A percentile compares a stretch with the other conserved stretches of the same genome.
phyloP scores from a whole-genome alignment of 169 alveolate genomes.

The Plasmodium malariae region DNA sequence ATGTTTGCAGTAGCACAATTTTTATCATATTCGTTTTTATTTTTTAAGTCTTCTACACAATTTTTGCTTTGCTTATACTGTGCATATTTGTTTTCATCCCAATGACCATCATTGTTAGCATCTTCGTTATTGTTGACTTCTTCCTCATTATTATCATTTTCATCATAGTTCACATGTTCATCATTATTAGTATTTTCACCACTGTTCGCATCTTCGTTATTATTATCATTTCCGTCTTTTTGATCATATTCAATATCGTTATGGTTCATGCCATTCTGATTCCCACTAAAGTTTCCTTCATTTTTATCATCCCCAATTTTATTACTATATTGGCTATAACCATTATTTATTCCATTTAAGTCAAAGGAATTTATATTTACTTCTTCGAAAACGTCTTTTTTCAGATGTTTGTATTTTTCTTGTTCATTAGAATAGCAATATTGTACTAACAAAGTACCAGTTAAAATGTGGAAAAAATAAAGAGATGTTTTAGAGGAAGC shows the following conservation, averaged over 20 bases:
- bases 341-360: not conserved
- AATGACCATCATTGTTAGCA: not conserved
- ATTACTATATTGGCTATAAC: not conserved
- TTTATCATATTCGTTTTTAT: not conserved
- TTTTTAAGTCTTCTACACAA: conserved; percentile 13
- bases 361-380: not conserved
- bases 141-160: not conserved
- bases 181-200: not conserved
- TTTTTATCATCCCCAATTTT: not conserved
- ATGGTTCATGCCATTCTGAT: no score
- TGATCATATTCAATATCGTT: no score
- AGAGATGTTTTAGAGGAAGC: conserved; percentile 48
- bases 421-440: conserved; percentile 47
- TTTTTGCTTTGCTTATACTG: not conserved
- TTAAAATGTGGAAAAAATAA: conserved; percentile 48
- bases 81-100: not conserved
- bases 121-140: not conserved
- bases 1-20: not conserved
- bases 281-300: no score
- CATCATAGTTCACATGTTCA: conserved; percentile 2
- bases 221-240: no score
- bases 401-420: conserved; percentile 5
- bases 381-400: conserved; percentile 3
- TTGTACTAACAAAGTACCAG: conserved; percentile 64
- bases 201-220: not conserved